Base-by-base conservation (phyloP, 179 eudicot species). In the Gypsophila paniculata region DNA sequence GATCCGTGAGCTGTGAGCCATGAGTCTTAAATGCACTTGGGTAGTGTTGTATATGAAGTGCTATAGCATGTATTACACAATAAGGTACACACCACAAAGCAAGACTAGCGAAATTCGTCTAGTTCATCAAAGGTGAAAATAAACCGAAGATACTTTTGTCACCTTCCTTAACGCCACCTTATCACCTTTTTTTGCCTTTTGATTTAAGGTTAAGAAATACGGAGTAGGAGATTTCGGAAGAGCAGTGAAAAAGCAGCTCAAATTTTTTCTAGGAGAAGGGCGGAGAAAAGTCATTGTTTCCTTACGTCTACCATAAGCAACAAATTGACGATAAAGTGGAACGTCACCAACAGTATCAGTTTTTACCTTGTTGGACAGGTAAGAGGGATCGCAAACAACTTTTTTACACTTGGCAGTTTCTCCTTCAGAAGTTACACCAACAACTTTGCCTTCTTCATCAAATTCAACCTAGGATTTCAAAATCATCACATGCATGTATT, bases 391-490 rank as follows among this genome's bases (percentile, higher is more conserved):
- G 73, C 93, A 89, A 18, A 89, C 91, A 70, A 89, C 84, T 82
- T 89, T 82, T 80, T 87, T 87, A 83, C 93, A 89, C 68, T 87
- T 89, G 19, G 93, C 93, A 59, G 93, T 89, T 83, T 89, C 93
- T 66, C 93, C 90, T 77, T 86, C 93, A 38, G 93, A 89, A 7
- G 86, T 78, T 54, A 89, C 93, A 58, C 93, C 93, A 8, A 55
- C 42, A 49, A 79, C 93, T 78, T 85, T 86, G 55, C 91, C 93
- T 74, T 52, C 61, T 14, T 69, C 84, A 69, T 85, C 89, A 79
- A 82, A 85, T 71, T 74, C 91, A 23, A 89, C 90, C 93, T 89
- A 75, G 17, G 39, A 76, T 77, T 52, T 46, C 8, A 46, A 34
- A 6, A 44, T 66, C 21, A 25, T 66, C 57, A 66, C 21, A 46